Evolutionary conservation across 495 filamentous ascomycete species (phyloP), one percentile per base, ranked within the genome.

Genomic region (Hyaloscypha finlandica): DNA sequence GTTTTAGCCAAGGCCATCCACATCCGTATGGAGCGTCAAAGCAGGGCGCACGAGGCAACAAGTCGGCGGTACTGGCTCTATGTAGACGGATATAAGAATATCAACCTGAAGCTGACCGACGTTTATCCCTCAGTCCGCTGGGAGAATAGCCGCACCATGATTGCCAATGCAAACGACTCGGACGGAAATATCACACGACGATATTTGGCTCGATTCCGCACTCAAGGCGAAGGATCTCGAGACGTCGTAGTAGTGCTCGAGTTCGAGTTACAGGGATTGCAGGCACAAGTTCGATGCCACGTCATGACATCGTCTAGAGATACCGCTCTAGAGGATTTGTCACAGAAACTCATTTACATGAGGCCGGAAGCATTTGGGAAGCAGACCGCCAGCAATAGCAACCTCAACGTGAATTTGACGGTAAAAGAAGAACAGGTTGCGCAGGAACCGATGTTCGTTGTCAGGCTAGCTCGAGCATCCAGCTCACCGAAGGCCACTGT

Each of bases 201-300:
- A 30, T 31, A 19, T 2, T 56, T 62, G 20, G 35, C 54, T 37
- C 45, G 61, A 29, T 68, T 68, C 25, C 53, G 66, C 19, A 2
- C 16, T 8, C 31, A 56, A 61, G 57, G n/a, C 29, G 59, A 35
- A 8, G 20, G 48, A 2, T 58, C 48, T 58, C 30, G 48, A 16
- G 65, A 71, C 48, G 60, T 71, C n/a, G 54, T 71, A 4, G 33
- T 71, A 19, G 25, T 71, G 11, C 56, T 71, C 11, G 61, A 65
- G 8, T 59, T 64, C 29, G 35, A 64, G 58, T n/a, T 51, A 31
- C 35, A 65, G 25, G 39, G 30, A 5, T 1, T n/a, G 4, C 16
- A 63, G 11, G 31, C 35, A 6, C 16, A 31, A 19, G 35, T 60
- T 57, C 56, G 57, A 32, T 71, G 66, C 31, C 56, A 55, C 29